phyloP scores from a whole-genome alignment of 2,329 filamentous ascomycete species.

The Tolypocladium sp. region DNA sequence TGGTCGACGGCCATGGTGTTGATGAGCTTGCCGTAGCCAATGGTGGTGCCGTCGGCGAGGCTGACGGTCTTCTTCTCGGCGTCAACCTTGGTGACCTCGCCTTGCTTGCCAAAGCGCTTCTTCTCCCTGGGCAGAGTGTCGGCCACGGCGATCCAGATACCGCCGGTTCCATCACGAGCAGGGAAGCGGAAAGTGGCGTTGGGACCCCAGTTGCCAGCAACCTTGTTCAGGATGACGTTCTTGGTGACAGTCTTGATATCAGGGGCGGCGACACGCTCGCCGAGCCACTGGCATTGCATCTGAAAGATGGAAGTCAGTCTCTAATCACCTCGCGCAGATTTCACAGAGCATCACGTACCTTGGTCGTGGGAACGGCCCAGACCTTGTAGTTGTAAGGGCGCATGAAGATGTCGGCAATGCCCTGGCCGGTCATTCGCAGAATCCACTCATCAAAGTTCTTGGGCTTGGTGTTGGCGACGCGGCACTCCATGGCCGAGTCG shows the following conservation, averaged over 20 bases:
- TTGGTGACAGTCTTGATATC: conserved; percentile 88
- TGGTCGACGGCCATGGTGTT: conserved; percentile 94
- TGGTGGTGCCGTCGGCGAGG: conserved; percentile 74
- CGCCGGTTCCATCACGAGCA: conserved; percentile 87
- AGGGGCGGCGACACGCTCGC: conserved; percentile 94
- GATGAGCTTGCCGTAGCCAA: conserved; percentile 87
- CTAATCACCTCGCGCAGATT: neutral
- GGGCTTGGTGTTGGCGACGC: conserved; percentile 83
- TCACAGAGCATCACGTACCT: conserved; percentile 47
- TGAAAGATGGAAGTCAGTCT: conserved; percentile 23
- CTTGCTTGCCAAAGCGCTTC: conserved; percentile 78
- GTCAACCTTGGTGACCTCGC: conserved; percentile 78
- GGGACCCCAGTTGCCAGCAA: conserved; percentile 94
- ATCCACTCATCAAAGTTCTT: conserved; percentile 99
- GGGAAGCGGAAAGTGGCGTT: conserved; percentile 99
- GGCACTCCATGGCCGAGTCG: conserved; percentile 79
- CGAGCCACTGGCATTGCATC: conserved; percentile 99
- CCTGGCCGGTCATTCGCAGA: conserved; percentile 78
- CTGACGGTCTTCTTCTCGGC: conserved; percentile 75
- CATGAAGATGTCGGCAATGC: conserved; percentile 95
- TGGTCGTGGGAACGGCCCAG: conserved; percentile 95
- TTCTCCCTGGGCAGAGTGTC: conserved; percentile 89
- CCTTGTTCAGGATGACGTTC: conserved; percentile 94
- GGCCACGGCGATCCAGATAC: conserved; percentile 97
- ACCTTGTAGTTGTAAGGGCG: conserved; percentile 99